Base-by-base conservation (phyloP, 306 rosid genomes). In the Delonix regia region DNA sequence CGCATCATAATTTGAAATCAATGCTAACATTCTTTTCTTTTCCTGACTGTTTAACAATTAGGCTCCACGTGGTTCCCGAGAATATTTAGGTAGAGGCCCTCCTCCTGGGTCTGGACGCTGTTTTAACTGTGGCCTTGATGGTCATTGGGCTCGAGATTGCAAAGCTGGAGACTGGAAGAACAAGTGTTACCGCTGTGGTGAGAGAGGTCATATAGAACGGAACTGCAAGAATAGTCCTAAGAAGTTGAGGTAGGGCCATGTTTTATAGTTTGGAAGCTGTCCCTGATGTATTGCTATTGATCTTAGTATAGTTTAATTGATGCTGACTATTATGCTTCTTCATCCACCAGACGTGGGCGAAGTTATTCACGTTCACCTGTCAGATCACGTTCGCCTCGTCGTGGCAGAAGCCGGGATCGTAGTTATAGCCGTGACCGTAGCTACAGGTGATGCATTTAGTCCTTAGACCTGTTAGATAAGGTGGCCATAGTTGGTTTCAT, bases 61-160 rank as follows among this genome's bases (percentile, higher is more conserved):
- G 97, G 92, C 63, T 30, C 97, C 97, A 8, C 93, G 97, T 18
- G 92, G 97, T 53, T 92, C 97, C 48, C 88, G 94, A 12, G 94
- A 89, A 71, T 85, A 83, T 80, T 36, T 87, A 57, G 97, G 94
- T 33, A 84, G 97, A 73, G 94, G 94, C 28, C 94, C 97, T 27
- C 87, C 97, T 57, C 97, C 97, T 82, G 97, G 97, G 64, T 87
- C 97, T 74, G 97, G 97, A 8, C 97, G 97, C 55, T 92, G 97
- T 86, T 92, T 92, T 80, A 92, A 92, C 72, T 92, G 97, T 34
- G 97, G 97, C 66, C 73, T 92, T 74, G 97, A 92, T 81, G 97
- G 97, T 16, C 97, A 92, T 21, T 92, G 97, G 97, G 97, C 94
- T 36, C 85, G 94, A 38, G 97, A 92, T 80, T 92, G 97, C 88